Conservation (phyloP, 768 basidiomycete species). For the Lanmaoa rubissima region DNA sequence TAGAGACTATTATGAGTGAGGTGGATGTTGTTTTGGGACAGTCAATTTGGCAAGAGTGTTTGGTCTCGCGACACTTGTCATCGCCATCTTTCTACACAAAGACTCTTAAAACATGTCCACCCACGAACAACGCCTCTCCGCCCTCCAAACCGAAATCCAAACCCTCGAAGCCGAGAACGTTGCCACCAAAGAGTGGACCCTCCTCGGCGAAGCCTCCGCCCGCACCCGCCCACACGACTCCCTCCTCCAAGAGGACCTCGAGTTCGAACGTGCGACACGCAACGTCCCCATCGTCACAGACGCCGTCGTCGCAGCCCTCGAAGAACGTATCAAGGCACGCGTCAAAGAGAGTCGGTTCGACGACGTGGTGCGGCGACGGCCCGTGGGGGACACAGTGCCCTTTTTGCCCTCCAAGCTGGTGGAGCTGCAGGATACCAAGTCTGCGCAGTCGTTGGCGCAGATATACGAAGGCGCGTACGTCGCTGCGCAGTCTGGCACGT, state of each 20-base stretch:
- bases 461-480: slow-evolving; percentile 94
- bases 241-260: slow-evolving; percentile 89
- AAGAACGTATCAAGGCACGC: slow-evolving; percentile 87
- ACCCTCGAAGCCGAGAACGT: slow-evolving; percentile 85
- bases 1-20: no score
- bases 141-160: slow-evolving; percentile 74
- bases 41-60: no score
- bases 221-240: slow-evolving; percentile 86
- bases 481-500: slow-evolving; percentile 53
- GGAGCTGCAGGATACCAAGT: slow-evolving; percentile 87
- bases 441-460: slow-evolving; percentile 85
- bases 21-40: no score
- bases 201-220: slow-evolving; percentile 87
- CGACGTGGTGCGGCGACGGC: slow-evolving; percentile 83
- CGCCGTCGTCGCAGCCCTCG: slow-evolving; percentile 74
- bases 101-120: slow-evolving; percentile 12
- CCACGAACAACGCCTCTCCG: slow-evolving; percentile 75
- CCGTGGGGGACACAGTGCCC: slow-evolving; percentile 69
- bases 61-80: no score
- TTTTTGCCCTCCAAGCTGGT: slow-evolving; percentile 89
- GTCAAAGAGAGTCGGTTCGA: slow-evolving; percentile 86
- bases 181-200: slow-evolving; percentile 86
- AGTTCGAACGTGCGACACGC: slow-evolving; percentile 90
- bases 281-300: slow-evolving; percentile 88
- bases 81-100: no score